These are phyloP conservation scores for Globisporangium nunn DNA, from an alignment of 352 stramenopile species.

Conservation along the genomic window DNA sequence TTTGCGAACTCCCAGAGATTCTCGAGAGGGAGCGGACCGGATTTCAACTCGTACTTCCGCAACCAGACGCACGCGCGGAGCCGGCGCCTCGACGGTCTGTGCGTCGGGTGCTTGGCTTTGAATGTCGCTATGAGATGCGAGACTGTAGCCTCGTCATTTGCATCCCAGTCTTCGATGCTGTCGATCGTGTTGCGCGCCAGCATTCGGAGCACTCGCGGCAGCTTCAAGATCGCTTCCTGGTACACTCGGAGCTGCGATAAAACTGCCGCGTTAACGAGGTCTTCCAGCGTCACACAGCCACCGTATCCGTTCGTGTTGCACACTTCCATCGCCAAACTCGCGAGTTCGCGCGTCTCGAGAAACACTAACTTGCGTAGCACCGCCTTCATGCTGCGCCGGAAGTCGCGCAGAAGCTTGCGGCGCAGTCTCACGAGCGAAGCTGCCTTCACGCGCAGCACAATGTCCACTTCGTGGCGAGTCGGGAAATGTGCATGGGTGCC, in stretches of 20 bases:
- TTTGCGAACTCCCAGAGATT: neutral
- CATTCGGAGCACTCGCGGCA: neutral
- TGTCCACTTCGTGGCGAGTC: conserved; percentile 21
- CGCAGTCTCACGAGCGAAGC: conserved; percentile 25
- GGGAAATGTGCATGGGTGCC: conserved; percentile 45
- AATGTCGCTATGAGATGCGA: neutral
- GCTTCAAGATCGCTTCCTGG: neutral
- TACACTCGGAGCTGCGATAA: conserved; percentile 18
- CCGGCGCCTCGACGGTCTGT: neutral
- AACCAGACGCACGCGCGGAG: conserved; percentile 45
- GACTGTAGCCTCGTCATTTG: neutral
- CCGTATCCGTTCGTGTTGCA: conserved; percentile 28
- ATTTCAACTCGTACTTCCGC: conserved; percentile 26
- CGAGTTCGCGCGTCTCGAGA: conserved; percentile 36
- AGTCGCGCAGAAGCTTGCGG: conserved; percentile 33
- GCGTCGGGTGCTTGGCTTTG: neutral
- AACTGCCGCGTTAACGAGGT: conserved; percentile 27
- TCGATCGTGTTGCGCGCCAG: neutral
- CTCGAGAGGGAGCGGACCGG: conserved; percentile 3
- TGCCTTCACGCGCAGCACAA: conserved; percentile 31
- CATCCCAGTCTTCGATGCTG: neutral
- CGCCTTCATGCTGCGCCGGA: conserved; percentile 33
- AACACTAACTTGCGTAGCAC: conserved; percentile 30
- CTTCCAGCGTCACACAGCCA: conserved; percentile 22
- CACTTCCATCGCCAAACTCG: conserved; percentile 31